phyloP scores from a whole-genome alignment of 2,329 filamentous ascomycete species.

The Chaetomium sp. region DNA sequence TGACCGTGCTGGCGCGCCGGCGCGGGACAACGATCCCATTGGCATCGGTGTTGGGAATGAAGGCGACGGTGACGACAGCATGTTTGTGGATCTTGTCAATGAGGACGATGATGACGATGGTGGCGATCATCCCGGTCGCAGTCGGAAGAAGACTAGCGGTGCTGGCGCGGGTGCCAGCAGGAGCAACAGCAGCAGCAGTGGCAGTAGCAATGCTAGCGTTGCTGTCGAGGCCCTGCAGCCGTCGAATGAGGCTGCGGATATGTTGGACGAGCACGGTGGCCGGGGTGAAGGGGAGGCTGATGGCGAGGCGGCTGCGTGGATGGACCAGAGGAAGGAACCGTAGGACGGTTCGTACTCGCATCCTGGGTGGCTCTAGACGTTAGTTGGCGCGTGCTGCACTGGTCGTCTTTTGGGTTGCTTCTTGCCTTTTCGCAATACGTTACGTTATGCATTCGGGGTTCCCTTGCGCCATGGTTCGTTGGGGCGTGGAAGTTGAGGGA shows the following conservation, averaged over 20 bases:
- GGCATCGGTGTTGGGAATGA: conserved; percentile 29
- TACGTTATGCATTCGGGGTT: too few relatives aligned
- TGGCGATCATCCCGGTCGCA: background rate
- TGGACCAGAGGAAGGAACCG: conserved; percentile 17
- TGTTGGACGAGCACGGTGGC: background rate
- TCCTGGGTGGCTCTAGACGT: background rate
- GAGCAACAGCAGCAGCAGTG: too few relatives aligned
- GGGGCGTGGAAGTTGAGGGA: too few relatives aligned
- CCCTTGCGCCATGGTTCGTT: background rate
- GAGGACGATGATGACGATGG: conserved; percentile 43
- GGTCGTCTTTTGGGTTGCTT: too few relatives aligned
- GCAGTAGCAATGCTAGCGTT: background rate
- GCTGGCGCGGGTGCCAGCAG: too few relatives aligned
- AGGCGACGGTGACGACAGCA: conserved; percentile 44
- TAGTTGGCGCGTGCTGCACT: background rate
- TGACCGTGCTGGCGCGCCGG: background rate
- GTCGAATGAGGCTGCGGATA: conserved; percentile 8
- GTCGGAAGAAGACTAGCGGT: conserved; percentile 26
- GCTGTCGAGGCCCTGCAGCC: conserved; percentile 8
- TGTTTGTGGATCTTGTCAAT: conserved; percentile 52
- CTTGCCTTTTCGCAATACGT: too few relatives aligned
- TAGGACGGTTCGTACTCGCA: conserved; percentile 5
- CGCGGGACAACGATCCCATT: conserved; percentile 23
- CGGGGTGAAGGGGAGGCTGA: conserved; percentile 7
- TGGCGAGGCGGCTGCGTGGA: conserved; percentile 17